These are phyloP conservation scores for Xylariaceae sp. DNA, from an alignment of 2,329 filamentous ascomycete genomes.

Conservation along the genomic window DNA sequence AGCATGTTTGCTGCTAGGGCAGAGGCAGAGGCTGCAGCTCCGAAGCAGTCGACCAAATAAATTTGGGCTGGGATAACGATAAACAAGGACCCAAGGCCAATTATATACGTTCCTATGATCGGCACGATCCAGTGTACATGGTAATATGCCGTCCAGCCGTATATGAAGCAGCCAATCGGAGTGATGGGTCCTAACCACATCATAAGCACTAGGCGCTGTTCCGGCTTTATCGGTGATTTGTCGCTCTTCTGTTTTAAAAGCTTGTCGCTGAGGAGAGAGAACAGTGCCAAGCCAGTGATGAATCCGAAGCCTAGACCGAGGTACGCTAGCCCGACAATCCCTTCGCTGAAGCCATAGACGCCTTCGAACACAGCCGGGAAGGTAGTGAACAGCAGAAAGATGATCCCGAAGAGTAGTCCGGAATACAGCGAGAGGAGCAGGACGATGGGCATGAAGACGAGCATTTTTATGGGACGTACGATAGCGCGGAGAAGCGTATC, in stretches of 20 bases:
- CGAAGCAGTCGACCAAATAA: background rate
- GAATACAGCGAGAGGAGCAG: conserved; percentile 4
- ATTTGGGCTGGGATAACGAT: background rate
- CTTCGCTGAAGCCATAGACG: conserved; percentile 4
- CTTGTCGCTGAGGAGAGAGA: conserved; percentile 6
- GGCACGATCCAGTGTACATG: conserved; percentile 11
- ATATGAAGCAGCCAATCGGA: conserved; percentile 4
- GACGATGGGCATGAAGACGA: conserved; percentile 6
- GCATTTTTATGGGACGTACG: conserved; percentile 6
- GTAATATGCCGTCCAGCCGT: conserved; percentile 12
- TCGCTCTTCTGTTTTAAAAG: background rate
- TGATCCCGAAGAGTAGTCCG: conserved; percentile 6
- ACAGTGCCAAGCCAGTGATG: conserved; percentile 3
- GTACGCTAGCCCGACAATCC: conserved; percentile 4
- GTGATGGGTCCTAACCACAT: conserved; percentile 7
- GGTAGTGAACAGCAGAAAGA: conserved; percentile 6
- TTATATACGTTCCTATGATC: conserved; percentile 7
- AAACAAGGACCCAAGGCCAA: conserved; percentile 9
- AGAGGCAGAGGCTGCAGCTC: background rate
- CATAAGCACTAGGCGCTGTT: conserved; percentile 8
- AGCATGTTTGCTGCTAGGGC: background rate
- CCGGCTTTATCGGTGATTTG: conserved; percentile 1
- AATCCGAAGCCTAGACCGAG: conserved; percentile 5
- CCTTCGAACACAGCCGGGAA: conserved; percentile 5
- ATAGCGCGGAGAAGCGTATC: background rate